Evolutionary conservation across 1,284 basidiomycete species (phyloP), one percentile per base, ranked within the genome.

Genomic region (Ustilago nuda): DNA sequence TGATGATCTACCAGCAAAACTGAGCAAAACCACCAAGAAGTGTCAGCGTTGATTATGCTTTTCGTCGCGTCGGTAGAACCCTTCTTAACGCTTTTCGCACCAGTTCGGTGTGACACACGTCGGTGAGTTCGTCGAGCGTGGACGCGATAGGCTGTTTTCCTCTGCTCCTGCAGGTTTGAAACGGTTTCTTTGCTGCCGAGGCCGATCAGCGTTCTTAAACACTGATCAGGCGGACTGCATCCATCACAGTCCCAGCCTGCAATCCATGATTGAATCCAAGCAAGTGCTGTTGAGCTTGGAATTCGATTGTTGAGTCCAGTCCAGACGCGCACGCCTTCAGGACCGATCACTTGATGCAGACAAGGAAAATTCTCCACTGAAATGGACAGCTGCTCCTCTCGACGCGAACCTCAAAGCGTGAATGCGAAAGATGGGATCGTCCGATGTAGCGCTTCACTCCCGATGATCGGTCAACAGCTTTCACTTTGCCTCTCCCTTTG

Each of bases 1-100:
- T 27, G 23, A n/a, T 48, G 7, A 23, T 19, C 19, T 48, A 9
- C 19, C 37, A 39, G 11, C 19, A 9, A 9, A 9, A 11, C 23
- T 41, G 36, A 56, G 54, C n/a, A 6, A 3, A 27, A 17, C 33
- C 8, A 12, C n/a, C 15, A 32, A 48, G 53, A 56, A 53, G 23
- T 66, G 63, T 66, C 63, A 66, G 39, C 56, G 27, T 11, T 58
- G 56, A 59, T 59, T 35, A 66, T 55, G 58, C 23, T 19, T 35
- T 27, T 33, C 11, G 7, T 54, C 52, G 52, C 51, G 7, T 54
- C 51, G 43, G 56, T 41, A 48, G 35, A 48, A 41, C 51, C 46
- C 53, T 61, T 54, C 53, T 55, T 35, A 35, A 36, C 37, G 37
- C 61, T 39, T 27, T 48, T 48, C 41, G n/a, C 52, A 56, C 27